Evolutionary conservation across 2,329 filamentous ascomycete species (phyloP), one percentile per base, ranked within the genome.

Genomic region (Aspergillus pseudonomiae): DNA sequence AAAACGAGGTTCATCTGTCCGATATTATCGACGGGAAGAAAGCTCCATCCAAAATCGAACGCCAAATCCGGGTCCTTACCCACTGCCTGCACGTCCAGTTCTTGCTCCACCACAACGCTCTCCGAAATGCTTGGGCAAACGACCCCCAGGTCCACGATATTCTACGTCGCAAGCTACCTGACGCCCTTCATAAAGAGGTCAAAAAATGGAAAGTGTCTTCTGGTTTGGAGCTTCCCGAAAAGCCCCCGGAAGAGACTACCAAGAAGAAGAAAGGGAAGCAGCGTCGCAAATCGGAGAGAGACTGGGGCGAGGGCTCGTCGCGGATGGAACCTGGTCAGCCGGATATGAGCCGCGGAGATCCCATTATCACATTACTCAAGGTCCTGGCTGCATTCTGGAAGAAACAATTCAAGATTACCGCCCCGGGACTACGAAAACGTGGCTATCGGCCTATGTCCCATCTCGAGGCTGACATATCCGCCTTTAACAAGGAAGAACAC

Each of bases 1-100:
- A 76, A 63, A 75, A 78, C 10, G 84, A 89, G n/a, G 78, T 80
- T 6, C 86, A 87, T 0, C 75, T 90, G 32, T 84, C 84, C 11
- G 89, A 89, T 67, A 81, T 86, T 0, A 82, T 86, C 52, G 87
- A 87, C 26, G 82, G 82, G 21, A 97, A 92, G 78, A 97, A 94
- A 74, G 94, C 93, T 0, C 91, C 92, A 0, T 91, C 91, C 3
- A 97, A 97, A 78, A 87, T 91, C 32, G 93, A 97, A 74, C 88
- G 92, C 58, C 86, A 88, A 64, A 91, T 94, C 61, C 86, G 95
- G 30, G 86, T 89, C 39, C 85, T 89, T 4, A 93, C 93, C 0
- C 95, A 99, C 77, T 91, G 92, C 70, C 84, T 97, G 69, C 95
- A 99, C 77, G 93, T 98, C 2, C 89, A 96, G 74, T 87, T 89